These are phyloP conservation scores for Myxozyma kluyveri DNA, from an alignment of 805 yeast species.

Conservation along the genomic window DNA sequence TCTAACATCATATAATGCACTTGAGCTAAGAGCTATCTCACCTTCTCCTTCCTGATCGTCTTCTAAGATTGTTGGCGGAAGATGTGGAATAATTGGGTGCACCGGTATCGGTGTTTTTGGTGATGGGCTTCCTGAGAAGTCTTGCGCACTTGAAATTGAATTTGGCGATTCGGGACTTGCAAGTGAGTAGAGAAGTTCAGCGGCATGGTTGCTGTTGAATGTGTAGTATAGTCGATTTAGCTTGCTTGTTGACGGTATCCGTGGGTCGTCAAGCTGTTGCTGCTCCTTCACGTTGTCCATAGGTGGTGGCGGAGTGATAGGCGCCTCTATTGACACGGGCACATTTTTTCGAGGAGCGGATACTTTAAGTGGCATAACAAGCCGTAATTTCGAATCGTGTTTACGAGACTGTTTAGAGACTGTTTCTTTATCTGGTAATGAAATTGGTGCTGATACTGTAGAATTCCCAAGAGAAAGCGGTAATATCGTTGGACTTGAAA, in stretches of 20 bases:
- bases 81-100: neutral
- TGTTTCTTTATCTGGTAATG: neutral
- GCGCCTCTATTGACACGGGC: neutral
- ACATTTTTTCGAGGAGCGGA: neutral
- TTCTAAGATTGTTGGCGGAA: slow-evolving; percentile 8
- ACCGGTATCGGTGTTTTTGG: neutral
- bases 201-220: slow-evolving; percentile 3
- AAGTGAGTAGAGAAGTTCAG: neutral
- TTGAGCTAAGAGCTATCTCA: neutral
- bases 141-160: too few relatives aligned
- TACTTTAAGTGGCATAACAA: neutral
- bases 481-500: neutral
- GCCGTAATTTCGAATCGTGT: neutral
- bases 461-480: neutral
- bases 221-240: neutral
- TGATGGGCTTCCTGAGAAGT: too few relatives aligned
- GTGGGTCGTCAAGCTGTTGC: neutral
- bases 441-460: neutral
- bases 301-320: neutral
- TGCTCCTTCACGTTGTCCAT: neutral
- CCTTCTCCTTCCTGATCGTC: slow-evolving; percentile 1
- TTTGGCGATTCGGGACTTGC: neutral
- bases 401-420: too few relatives aligned
- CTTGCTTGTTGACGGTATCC: neutral
- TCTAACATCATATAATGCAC: neutral